Base-by-base conservation (phyloP, 495 filamentous ascomycete genomes). In the Letharia columbiana region DNA sequence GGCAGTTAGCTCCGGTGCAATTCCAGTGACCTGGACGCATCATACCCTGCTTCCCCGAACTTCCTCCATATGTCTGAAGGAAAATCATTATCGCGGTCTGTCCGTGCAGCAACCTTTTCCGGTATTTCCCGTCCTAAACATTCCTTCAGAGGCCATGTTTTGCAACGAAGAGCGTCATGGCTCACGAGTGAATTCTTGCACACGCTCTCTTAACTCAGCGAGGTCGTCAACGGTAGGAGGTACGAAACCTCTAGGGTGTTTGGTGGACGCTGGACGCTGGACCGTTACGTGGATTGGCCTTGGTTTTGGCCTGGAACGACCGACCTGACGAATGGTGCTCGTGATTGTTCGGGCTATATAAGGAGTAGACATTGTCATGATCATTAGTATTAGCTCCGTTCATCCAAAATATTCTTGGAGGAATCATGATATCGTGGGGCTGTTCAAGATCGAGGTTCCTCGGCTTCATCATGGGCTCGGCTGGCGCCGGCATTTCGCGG, bases 41-140 rank as follows among this genome's bases (percentile, higher is more conserved):
- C 39, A 23, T 77, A 84, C 78, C 86, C 95, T 54, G 94, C 94
- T 67, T 91, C 86, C 35, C 94, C 94, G 31, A 98, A 78, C 75
- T 96, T 97, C 75, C 82, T 81, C 94, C 94, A 98, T 90, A 98
- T 95, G 13, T 89, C 84, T 4, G 81, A 78, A 0, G 94, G 94
- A 72, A 98, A 98, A 61, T 86, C 87, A 82, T 98, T 98, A 72
- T 79, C 80, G 69, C 84, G 83, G 80, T 98, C 94, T 49, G 91
- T 94, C 47, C 76, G 78, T 31, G 88, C 82, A 39, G 94, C 63
- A 73, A 96, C 81, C 66, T 92, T 88, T 73, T 89, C 89, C 56
- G 92, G 79, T 67, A 98, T 93, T 64, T 82, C 81, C 61, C 80
- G 75, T 60, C 77, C 80, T 82, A 60, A 12, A 68, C n/a, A 52